Conservation (phyloP, 2,329 filamentous ascomycete species). For the Botrytis pseudocinerea region DNA sequence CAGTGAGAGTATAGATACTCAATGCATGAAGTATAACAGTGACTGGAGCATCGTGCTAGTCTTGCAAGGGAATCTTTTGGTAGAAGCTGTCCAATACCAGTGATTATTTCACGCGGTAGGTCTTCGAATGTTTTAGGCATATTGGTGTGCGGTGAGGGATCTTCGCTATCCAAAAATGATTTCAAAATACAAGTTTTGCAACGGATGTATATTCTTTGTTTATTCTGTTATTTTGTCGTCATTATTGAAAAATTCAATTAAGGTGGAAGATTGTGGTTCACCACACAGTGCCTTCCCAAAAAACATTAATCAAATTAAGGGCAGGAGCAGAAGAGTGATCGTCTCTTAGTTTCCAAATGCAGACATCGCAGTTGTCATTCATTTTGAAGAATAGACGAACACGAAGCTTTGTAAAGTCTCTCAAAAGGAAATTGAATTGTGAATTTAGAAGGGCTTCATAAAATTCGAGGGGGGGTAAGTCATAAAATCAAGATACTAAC, state of each 20-base stretch:
- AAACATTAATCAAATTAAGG: background rate
- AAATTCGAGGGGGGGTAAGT: background rate
- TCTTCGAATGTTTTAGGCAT: background rate
- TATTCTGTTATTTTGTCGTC: background rate
- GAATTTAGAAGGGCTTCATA: background rate
- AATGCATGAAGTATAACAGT: background rate
- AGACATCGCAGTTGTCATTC: background rate
- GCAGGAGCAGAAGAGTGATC: background rate
- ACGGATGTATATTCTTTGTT: background rate
- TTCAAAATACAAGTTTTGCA: background rate
- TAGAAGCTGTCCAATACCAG: background rate
- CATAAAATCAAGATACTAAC: background rate
- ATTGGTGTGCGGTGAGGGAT: background rate
- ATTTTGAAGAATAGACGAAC: too few relatives aligned
- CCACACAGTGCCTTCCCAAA: background rate
- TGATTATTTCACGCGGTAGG: background rate
- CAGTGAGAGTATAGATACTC: background rate
- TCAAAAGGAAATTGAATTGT: too few relatives aligned
- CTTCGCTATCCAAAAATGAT: background rate
- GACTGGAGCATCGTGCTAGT: background rate
- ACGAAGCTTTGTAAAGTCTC: background rate
- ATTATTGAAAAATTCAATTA: background rate
- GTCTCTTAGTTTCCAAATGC: background rate
- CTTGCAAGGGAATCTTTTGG: background rate
- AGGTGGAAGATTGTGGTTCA: background rate